A percentile compares a stretch with the other conserved stretches of the same genome.
Evolutionary conservation across 768 basidiomycete species (phyloP).

Genomic region (Hemileccinum rubropunctum): DNA sequence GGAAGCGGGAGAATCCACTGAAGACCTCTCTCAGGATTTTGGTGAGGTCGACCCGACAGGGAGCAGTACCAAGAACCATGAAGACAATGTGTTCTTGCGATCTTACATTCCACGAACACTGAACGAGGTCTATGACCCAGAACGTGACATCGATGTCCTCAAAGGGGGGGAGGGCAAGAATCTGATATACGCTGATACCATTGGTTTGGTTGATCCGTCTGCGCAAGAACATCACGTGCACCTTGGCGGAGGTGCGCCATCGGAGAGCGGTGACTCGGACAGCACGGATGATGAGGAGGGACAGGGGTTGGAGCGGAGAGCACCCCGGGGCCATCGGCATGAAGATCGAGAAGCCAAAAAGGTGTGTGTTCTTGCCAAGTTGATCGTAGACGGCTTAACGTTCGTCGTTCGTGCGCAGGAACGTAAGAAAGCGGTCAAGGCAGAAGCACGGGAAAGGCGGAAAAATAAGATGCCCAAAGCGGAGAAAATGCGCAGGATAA

Average conservation of each 20-base stretch:
- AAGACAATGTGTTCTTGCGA: conserved; percentile 85
- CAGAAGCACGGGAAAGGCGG: conserved; percentile 81
- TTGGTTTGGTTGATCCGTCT: conserved; percentile 63
- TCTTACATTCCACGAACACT: conserved; percentile 93
- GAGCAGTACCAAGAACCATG: conserved; percentile 38
- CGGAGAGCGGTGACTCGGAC: conserved; percentile 24
- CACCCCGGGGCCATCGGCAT: conserved; percentile 82
- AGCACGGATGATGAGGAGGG: conserved; percentile 33
- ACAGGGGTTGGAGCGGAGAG: conserved; percentile 45
- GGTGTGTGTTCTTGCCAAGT: conserved; percentile 39
- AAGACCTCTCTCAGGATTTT: conserved; percentile 10
- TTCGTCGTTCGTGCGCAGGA: conserved; percentile 50
- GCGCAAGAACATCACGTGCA: conserved; percentile 13
- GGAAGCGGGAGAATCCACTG: conserved; percentile 28
- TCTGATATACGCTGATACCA: conserved; percentile 86
- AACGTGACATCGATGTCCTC: conserved; percentile 82
- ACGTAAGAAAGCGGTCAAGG: conserved; percentile 86
- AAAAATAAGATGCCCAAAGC: conserved; percentile 95
- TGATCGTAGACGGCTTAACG: conserved; percentile 7
- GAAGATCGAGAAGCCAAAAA: conserved; percentile 92
- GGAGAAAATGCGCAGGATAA: conserved; percentile 87
- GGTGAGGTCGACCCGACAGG: conserved; percentile 11
- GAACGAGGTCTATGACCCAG: conserved; percentile 92
- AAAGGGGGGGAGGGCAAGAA: conserved; percentile 64
- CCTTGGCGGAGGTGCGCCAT: conserved; percentile 18